Percentiles rank a stretch among this genome's conserved stretches.
These are phyloP conservation scores for Kuraishia ogatae DNA, from an alignment of 805 yeast genomes.

Conservation along the genomic window DNA sequence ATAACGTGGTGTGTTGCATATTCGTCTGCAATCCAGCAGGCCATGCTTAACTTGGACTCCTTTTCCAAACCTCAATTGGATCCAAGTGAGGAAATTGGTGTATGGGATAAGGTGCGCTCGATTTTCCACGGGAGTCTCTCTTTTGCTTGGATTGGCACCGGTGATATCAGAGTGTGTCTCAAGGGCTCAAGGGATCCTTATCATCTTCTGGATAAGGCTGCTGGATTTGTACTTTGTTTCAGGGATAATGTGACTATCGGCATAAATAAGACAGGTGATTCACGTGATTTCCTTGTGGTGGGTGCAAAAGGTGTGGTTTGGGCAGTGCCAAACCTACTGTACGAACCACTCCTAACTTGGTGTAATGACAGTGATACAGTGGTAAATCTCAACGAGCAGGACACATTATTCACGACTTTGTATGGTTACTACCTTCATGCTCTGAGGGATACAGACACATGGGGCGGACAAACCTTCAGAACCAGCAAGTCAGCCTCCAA, in stretches of 20 bases:
- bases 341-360: slow-evolving; percentile 50
- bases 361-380: slow-evolving; percentile 2
- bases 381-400: slow-evolving; percentile 6
- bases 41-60: slow-evolving; percentile 68
- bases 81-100: slow-evolving; percentile 76
- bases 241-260: slow-evolving; percentile 48
- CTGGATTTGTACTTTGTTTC: slow-evolving; percentile 78
- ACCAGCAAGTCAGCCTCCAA: not conserved
- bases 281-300: slow-evolving; percentile 57
- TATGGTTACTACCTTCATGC: slow-evolving; percentile 15
- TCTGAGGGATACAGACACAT: slow-evolving; percentile 4
- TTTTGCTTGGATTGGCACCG: slow-evolving; percentile 41
- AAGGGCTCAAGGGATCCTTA: slow-evolving; percentile 82
- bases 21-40: slow-evolving; percentile 76
- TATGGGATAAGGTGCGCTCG: slow-evolving; percentile 85
- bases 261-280: slow-evolving; percentile 60
- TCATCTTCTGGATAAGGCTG: slow-evolving; percentile 48
- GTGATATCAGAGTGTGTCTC: slow-evolving; percentile 47
- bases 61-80: slow-evolving; percentile 88
- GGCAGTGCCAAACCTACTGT: slow-evolving; percentile 69
- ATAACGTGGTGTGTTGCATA: slow-evolving; percentile 82
- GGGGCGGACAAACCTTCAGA: not conserved
- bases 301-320: slow-evolving; percentile 54
- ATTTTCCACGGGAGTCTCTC: slow-evolving; percentile 63
- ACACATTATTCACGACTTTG: slow-evolving; percentile 9